phyloP scores from a whole-genome alignment of 2,329 filamentous ascomycete genomes.

The Setomelanomma holmii region DNA sequence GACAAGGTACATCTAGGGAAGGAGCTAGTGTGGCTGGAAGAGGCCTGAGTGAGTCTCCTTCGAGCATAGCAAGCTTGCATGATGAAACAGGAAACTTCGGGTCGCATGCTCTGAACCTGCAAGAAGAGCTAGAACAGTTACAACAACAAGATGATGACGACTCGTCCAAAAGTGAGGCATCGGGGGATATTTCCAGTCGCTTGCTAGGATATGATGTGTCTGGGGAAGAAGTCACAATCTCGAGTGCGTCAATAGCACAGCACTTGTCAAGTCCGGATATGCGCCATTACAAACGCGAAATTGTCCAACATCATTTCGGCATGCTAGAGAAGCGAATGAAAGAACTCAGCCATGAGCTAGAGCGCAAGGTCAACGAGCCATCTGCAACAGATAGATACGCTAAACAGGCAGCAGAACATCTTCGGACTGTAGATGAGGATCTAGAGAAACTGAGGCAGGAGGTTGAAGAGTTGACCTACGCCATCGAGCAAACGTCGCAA shows the following conservation, averaged over 20 bases:
- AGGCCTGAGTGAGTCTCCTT: not conserved
- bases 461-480: not conserved
- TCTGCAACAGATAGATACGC: not conserved
- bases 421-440: not conserved
- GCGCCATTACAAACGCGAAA: too few relatives aligned
- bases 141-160: not conserved
- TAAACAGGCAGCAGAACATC: not conserved
- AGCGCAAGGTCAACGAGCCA: not conserved
- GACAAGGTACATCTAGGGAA: not conserved
- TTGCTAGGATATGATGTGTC: too few relatives aligned
- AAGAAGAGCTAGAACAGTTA: not conserved
- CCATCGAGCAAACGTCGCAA: not conserved
- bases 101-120: too few relatives aligned
- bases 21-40: not conserved
- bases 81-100: too few relatives aligned
- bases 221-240: too few relatives aligned
- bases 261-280: too few relatives aligned
- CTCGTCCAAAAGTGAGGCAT: not conserved
- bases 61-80: not conserved
- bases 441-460: not conserved
- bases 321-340: not conserved
- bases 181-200: too few relatives aligned
- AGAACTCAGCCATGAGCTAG: not conserved
- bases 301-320: too few relatives aligned
- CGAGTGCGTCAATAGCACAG: too few relatives aligned